A percentile compares a stretch with the other conserved stretches of the same genome.
Conservation (phyloP, 345 rosid genomes). For the Eucalyptus sideroxylon region DNA sequence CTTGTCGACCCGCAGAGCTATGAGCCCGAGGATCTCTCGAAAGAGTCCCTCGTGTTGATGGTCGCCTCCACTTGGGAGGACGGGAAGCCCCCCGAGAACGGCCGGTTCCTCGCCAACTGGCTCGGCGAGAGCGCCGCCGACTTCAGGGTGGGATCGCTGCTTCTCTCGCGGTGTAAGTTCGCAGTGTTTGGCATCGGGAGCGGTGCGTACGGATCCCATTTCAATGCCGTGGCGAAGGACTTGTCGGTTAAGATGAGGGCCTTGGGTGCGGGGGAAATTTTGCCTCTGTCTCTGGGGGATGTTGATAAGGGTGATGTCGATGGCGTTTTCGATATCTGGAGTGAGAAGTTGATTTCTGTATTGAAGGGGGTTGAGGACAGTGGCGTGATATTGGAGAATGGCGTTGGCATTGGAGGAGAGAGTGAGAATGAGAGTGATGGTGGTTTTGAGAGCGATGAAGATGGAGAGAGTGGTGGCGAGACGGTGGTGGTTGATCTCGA, state of each 20-base stretch:
- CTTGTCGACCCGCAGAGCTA: conserved; percentile 65
- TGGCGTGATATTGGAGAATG: not conserved
- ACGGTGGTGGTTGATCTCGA: conserved; percentile 68
- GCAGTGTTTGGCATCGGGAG: conserved; percentile 94
- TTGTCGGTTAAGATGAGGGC: conserved; percentile 48
- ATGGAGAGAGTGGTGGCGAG: conserved; percentile 7
- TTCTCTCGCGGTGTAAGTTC: conserved; percentile 55
- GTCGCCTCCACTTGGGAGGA: conserved; percentile 90
- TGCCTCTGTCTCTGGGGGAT: conserved; percentile 60
- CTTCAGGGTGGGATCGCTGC: conserved; percentile 75
- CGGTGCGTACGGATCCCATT: conserved; percentile 49
- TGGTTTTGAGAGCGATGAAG: conserved; percentile 2
- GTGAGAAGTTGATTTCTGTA: conserved; percentile 31
- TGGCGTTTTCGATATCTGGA: conserved; percentile 52
- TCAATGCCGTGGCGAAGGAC: conserved; percentile 69
- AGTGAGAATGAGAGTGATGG: conserved; percentile 21
- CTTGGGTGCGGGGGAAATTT: conserved; percentile 65
- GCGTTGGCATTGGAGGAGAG: conserved; percentile 7
- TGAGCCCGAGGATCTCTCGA: conserved; percentile 87
- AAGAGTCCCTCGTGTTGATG: conserved; percentile 47
- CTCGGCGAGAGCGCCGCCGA: conserved; percentile 76
- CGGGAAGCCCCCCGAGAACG: conserved; percentile 61
- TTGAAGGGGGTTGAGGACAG: conserved; percentile 36
- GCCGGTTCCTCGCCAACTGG: conserved; percentile 63
- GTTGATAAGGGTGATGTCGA: conserved; percentile 66